Conservation (phyloP, 108 stramenopile species). For the Stephanodiscus minutulus region DNA sequence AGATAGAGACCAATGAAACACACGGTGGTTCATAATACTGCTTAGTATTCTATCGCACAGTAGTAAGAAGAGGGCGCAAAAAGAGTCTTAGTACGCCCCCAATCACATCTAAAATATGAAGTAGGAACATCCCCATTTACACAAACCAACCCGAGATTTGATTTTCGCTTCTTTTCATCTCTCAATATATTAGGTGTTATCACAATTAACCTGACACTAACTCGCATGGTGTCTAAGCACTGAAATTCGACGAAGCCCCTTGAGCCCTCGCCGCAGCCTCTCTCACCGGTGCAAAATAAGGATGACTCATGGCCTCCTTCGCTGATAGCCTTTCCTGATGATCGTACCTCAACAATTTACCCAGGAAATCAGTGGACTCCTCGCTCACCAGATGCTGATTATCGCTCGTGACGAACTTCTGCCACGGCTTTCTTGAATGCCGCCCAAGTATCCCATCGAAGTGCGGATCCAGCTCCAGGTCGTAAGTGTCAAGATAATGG, state of each 20-base stretch:
- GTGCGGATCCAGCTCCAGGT: constrained; percentile 95
- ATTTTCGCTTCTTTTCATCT: not conserved
- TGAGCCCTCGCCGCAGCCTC: constrained; percentile 49
- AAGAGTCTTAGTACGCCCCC: not conserved
- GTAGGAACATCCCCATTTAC: not conserved
- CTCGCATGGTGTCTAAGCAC: constrained; percentile 1
- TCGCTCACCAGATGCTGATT: constrained; percentile 98
- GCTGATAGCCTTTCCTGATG: constrained; percentile 98
- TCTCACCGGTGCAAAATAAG: constrained; percentile 96
- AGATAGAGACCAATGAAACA: not conserved
- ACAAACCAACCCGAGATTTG: too few species aligned
- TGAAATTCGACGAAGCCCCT: constrained; percentile 37
- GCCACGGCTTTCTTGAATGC: constrained; percentile 98
- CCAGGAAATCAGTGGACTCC: constrained; percentile 96
- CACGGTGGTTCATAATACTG: too few species aligned
- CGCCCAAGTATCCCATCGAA: constrained; percentile 97
- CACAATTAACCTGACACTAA: not conserved
- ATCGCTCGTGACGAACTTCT: constrained; percentile 95
- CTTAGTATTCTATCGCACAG: too few species aligned
- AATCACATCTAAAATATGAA: not conserved
- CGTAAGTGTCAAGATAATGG: constrained; percentile 96
- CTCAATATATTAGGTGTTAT: too few species aligned
- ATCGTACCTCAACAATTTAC: constrained; percentile 86
- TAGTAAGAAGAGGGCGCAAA: too few species aligned
- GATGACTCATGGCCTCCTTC: constrained; percentile 96